Evolutionary conservation across 1,284 basidiomycete genomes (phyloP).

Genomic region (Abortiporus biennis): DNA sequence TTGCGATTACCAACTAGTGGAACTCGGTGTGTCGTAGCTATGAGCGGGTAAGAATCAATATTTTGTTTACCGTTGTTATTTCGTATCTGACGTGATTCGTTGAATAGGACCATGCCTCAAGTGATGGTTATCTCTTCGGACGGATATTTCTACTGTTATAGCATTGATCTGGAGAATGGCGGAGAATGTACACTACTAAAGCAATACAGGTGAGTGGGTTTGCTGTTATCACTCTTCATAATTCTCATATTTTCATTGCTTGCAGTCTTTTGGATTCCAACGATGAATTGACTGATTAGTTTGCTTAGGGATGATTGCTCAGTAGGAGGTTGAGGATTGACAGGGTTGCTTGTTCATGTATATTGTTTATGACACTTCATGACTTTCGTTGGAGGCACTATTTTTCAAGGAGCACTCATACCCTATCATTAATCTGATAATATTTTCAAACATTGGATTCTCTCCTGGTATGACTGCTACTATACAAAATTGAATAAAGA

Average conservation of each 20-base stretch:
- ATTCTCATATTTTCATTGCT: background rate
- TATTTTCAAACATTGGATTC: background rate
- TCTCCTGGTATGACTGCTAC: conserved; percentile 1
- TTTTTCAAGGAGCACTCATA: too few species aligned
- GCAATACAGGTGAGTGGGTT: conserved; percentile 68
- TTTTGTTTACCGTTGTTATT: background rate
- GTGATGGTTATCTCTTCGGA: conserved; percentile 97
- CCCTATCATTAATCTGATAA: background rate
- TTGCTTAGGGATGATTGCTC: background rate
- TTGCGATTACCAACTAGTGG: conserved; percentile 83
- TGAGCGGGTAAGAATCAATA: conserved; percentile 64
- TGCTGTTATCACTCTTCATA: background rate
- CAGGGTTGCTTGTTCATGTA: background rate
- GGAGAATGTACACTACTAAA: conserved; percentile 95
- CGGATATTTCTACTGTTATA: conserved; percentile 94
- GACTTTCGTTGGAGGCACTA: background rate
- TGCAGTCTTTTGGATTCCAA: conserved; percentile 15
- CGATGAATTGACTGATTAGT: conserved; percentile 17
- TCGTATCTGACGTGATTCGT: background rate
- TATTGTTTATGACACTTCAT: background rate
- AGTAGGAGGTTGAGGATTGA: background rate
- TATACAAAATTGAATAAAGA: background rate
- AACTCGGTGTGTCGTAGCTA: conserved; percentile 76
- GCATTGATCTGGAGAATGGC: conserved; percentile 93
- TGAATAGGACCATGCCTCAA: conserved; percentile 80